Evolutionary conservation across 1,284 basidiomycete species (phyloP).

Genomic region (Chondrostereum purpureum): DNA sequence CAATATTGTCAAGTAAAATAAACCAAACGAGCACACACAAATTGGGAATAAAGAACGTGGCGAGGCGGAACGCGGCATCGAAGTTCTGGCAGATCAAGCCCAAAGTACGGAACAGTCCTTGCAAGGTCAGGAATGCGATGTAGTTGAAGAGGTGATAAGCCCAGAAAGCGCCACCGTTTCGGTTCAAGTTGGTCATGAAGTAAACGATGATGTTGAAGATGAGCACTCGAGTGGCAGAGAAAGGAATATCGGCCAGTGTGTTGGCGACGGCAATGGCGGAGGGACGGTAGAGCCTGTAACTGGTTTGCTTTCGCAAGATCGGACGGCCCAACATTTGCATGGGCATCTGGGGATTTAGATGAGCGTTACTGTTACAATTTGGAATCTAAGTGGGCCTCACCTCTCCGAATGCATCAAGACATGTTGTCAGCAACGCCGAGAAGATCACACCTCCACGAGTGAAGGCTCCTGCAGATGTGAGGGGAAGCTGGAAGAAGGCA

Average conservation of each 20-base stretch:
- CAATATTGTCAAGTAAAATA: neutral
- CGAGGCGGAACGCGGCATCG: constrained; percentile 54
- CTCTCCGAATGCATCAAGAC: constrained; percentile 75
- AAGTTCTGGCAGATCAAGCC: constrained; percentile 61
- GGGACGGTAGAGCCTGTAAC: constrained; percentile 78
- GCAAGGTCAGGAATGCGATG: constrained; percentile 55
- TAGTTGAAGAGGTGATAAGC: constrained; percentile 67
- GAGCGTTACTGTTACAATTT: neutral
- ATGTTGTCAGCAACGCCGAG: constrained; percentile 64
- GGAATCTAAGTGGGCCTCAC: constrained; percentile 27
- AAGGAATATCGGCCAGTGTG: constrained; percentile 71
- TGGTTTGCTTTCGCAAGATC: constrained; percentile 64
- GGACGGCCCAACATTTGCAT: constrained; percentile 73
- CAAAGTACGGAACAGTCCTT: constrained; percentile 71
- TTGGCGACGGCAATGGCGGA: constrained; percentile 69
- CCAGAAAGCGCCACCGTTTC: constrained; percentile 62
- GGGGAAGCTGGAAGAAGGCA: constrained; percentile 68
- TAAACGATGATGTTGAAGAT: constrained; percentile 70
- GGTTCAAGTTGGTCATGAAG: constrained; percentile 64
- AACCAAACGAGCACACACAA: constrained; percentile 30
- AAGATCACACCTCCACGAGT: constrained; percentile 84
- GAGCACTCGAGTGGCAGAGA: constrained; percentile 58
- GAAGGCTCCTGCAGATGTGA: constrained; percentile 76
- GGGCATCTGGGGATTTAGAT: constrained; percentile 38
- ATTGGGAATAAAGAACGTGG: constrained; percentile 59